phyloP scores from a whole-genome alignment of 2,329 filamentous ascomycete genomes.

The Pseudogymnoascus sp. region DNA sequence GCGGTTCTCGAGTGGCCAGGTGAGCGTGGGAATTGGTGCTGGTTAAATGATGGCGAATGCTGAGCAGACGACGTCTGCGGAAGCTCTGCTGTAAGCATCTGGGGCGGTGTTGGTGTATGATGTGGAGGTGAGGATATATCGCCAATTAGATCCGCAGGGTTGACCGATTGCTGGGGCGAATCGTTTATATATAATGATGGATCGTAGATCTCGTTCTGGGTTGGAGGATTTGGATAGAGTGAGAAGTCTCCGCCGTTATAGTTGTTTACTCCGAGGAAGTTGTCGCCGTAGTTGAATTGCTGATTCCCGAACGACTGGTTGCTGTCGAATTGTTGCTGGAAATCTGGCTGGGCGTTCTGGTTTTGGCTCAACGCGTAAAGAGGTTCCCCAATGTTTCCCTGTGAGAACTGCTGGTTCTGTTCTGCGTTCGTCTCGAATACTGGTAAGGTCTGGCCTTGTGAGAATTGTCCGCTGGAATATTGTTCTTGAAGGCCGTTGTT shows the following conservation, averaged over 20 bases:
- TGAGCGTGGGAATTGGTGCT: constrained; percentile 25
- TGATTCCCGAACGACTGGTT: constrained; percentile 40
- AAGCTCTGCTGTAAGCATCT: constrained; percentile 18
- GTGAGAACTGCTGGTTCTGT: constrained; percentile 30
- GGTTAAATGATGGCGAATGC: constrained; percentile 10
- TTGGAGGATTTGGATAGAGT: constrained; percentile 51
- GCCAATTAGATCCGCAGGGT: constrained; percentile 39
- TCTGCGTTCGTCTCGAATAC: constrained; percentile 33
- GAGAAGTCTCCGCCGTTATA: constrained; percentile 54
- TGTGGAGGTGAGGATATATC: constrained; percentile 40
- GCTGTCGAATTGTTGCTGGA: constrained; percentile 29
- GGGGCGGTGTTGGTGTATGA: constrained; percentile 24
- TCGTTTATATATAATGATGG: constrained; percentile 54
- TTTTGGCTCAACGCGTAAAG: constrained; percentile 21
- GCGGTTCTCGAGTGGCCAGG: constrained; percentile 27
- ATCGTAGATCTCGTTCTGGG: constrained; percentile 51
- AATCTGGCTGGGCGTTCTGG: constrained; percentile 18
- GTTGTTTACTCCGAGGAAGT: constrained; percentile 43
- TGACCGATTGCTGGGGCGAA: constrained; percentile 35
- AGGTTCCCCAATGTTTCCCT: constrained; percentile 21
- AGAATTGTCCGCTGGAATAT: constrained; percentile 32
- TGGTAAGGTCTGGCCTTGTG: constrained; percentile 34
- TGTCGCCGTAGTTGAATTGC: constrained; percentile 34
- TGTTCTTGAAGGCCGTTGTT: not conserved
- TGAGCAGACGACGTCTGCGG: constrained; percentile 11